Conservation (phyloP, 768 basidiomycete genomes). For the Hypholoma sublateritium region DNA sequence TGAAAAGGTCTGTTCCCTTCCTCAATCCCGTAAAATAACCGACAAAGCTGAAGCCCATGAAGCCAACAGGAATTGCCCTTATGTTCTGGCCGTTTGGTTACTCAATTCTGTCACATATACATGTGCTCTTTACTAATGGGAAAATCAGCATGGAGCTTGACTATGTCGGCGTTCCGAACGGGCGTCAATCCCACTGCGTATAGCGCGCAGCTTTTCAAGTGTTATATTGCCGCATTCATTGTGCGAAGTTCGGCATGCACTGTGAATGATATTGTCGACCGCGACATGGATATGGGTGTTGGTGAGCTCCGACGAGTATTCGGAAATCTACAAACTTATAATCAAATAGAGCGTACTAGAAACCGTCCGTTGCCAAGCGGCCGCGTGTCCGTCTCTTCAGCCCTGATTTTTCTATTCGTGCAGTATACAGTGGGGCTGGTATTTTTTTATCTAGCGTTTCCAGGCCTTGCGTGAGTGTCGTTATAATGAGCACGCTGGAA, state of each 20-base stretch:
- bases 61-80: slow-evolving; percentile 51
- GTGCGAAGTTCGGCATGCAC: slow-evolving; percentile 53
- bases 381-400: slow-evolving; percentile 42
- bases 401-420: slow-evolving; percentile 36
- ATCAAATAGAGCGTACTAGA: slow-evolving; percentile 46
- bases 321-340: slow-evolving; percentile 42
- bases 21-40: background rate
- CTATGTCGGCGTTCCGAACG: slow-evolving; percentile 45
- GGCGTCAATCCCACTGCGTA: slow-evolving; percentile 32
- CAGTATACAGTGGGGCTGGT: slow-evolving; percentile 40
- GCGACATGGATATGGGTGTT: slow-evolving; percentile 50
- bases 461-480: slow-evolving; percentile 33
- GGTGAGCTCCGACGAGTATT: slow-evolving; percentile 33
- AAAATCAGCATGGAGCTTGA: slow-evolving; percentile 46
- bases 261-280: slow-evolving; percentile 56
- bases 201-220: slow-evolving; percentile 28
- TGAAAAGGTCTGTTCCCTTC: slow-evolving; percentile 37
- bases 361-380: slow-evolving; percentile 49
- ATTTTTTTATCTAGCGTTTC: slow-evolving; percentile 36
- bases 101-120: background rate
- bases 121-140: background rate
- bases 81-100: slow-evolving; percentile 58
- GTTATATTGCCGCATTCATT: slow-evolving; percentile 37
- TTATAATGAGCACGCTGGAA: background rate
- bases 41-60: background rate